Evolutionary conservation across 2,329 filamentous ascomycete genomes (phyloP), one percentile per base, ranked within the genome.

Genomic region (Neofusicoccum cordaticola): DNA sequence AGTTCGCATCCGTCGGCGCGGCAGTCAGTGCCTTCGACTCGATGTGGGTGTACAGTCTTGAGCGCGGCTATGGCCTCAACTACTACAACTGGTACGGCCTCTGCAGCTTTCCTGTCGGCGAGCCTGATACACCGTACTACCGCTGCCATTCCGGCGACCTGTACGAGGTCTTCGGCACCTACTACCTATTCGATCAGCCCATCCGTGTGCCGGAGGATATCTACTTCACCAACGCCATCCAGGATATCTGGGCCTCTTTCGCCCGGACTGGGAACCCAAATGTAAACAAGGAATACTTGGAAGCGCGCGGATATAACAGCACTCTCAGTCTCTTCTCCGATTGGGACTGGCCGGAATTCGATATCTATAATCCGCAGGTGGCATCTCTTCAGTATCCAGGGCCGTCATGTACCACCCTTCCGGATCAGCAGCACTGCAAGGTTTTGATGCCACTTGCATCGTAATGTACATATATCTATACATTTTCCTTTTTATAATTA

Each of bases 11-110:
- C n/a, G 56, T 60, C 31, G 42, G 42, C 15, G 41, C 56, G 4
- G 42, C 56, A 2, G n/a, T 19, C 2, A n/a, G 3, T 12, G 27
- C 56, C 0, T 60, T 60, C 17, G 41, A 35, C 17, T 37, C 27
- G 4, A 15, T 60, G 27, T 47, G 39, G 19, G 56, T 60, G n/a
- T 60, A 60, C 41, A 60, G 27, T 19, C 27, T 60, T 5, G 31
- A 60, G 56, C 56, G 56, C 1, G 56, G 27, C 15, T 60, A 60
- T 17, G 56, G 19, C 1, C n/a, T 60, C 39, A 22, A 31, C 13
- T 60, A 47, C 41, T 60, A 60, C 42, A 60, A 60, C n/a, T 37
- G 15, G 41, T 60, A 47, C 56, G 56, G 9, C 31, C n/a, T 37
- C 1, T 60, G 56, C 42, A 47, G 27, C n/a, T 60, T 60, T 7